Evolutionary conservation across 2,329 filamentous ascomycete species (phyloP).

Genomic region (Scedosporium boydii): DNA sequence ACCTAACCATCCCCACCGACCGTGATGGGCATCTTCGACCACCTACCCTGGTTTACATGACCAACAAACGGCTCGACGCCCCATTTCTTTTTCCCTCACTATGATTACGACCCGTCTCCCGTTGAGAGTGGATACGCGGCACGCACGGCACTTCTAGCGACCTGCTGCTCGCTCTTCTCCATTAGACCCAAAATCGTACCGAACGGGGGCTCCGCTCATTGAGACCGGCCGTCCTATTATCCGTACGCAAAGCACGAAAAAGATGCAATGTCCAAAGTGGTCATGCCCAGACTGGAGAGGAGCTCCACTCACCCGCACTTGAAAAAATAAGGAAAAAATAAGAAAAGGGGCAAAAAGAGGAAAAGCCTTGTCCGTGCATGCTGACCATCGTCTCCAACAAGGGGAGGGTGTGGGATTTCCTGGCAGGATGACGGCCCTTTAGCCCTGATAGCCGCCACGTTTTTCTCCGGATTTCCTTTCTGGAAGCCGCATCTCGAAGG

Average conservation of each 20-base stretch:
- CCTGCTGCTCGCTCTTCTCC: neutral
- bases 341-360: neutral
- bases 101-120: neutral
- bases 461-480: neutral
- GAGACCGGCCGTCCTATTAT: conserved; percentile 1
- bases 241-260: neutral
- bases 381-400: neutral
- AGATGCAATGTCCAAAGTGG: neutral
- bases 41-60: neutral
- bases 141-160: neutral
- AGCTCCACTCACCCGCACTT: no score
- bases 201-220: neutral
- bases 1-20: neutral
- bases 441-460: neutral
- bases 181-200: neutral
- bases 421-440: neutral
- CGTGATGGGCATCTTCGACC: neutral
- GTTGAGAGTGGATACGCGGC: neutral
- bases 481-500: neutral
- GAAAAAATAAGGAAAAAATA: no score
- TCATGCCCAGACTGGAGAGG: neutral
- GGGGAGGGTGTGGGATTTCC: neutral
- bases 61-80: neutral
- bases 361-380: neutral
- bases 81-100: neutral